Evolutionary conservation across 192 early-diverging fungal genomes (phyloP), one percentile per base, ranked within the genome.

Genomic region (Entomortierella lignicola): DNA sequence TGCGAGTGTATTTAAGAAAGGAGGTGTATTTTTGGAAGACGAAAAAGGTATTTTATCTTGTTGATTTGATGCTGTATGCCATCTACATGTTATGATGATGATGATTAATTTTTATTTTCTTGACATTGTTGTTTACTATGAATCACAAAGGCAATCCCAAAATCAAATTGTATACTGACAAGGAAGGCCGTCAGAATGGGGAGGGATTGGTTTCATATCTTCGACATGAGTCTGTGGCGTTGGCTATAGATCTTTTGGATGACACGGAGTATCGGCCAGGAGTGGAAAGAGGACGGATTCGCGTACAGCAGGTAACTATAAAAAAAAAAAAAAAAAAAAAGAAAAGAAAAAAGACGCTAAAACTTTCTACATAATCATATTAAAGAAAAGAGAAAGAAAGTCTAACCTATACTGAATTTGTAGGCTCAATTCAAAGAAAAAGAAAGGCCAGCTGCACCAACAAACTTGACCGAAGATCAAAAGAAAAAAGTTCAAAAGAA

Each of bases 161-260:
- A 48, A 94, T 99, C 63, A 99, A 98, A 71, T 70, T 99, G 53
- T 99, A 99, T 71, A 85, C 81, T 17, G 84, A 96, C 55, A 82
- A 71, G n/a, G 69, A 89, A 8, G 92, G 91, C 10, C 63, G 69
- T 10, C 71, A 89, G 26, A 98, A 97, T 72, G 98, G 98, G 2
- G 98, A 99, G 80, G 98, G 91, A 8, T 82, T 99, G 8, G 91
- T 99, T 8, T 93, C 91, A 15, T 99, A 94, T 77, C 91, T 96
- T 68, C 93, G 96, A 72, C 90, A 90, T 44, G 96, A 97, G 66
- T 95, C 94, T 1, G 96, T 99, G 21, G 71, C 89, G 21, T 81
- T 99, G 34, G 94, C 95, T 2, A 84, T 94, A 20, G 85, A 94
- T 60, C 85, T 99, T 25, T 48, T 98, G 82, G 96, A 98, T 66